Conservation (phyloP, 2,329 filamentous ascomycete genomes). For the Colletotrichum incanum region DNA sequence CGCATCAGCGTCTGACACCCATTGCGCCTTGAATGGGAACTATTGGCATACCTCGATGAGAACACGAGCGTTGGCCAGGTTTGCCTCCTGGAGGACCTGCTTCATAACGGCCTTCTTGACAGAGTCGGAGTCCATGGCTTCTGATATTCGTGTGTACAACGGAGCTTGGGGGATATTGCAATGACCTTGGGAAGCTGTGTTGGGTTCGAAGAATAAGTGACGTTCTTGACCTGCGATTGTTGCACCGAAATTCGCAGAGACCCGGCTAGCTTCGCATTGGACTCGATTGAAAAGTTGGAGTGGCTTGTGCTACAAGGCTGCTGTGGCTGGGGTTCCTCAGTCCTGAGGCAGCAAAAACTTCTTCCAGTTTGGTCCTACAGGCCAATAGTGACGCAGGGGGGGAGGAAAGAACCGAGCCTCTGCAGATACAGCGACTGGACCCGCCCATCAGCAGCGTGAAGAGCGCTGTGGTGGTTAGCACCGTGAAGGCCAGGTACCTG, state of each 20-base stretch:
- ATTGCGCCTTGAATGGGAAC: conserved; percentile 12
- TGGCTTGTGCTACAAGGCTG: conserved; percentile 33
- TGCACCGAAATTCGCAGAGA: conserved; percentile 19
- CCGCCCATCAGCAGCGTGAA: conserved; percentile 7
- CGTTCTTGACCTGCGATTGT: conserved; percentile 11
- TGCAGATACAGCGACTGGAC: conserved; percentile 3
- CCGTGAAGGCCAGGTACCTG: conserved; percentile 12
- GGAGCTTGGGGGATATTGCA: conserved; percentile 38
- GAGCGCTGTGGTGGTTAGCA: conserved; percentile 11
- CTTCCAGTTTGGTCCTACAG: conserved; percentile 9
- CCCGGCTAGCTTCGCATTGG: conserved; percentile 25
- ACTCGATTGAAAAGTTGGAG: conserved; percentile 31
- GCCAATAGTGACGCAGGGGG: conserved; percentile 8
- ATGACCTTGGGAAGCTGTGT: not conserved
- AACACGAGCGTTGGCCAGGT: conserved; percentile 77
- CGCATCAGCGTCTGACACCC: not conserved
- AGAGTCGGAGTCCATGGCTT: conserved; percentile 70
- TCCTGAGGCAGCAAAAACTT: conserved; percentile 23
- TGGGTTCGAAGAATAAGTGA: conserved; percentile 1
- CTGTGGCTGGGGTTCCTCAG: conserved; percentile 19
- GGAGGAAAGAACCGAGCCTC: conserved; percentile 7
- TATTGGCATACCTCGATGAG: conserved; percentile 75
- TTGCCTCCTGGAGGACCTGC: conserved; percentile 76
- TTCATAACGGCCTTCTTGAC: conserved; percentile 76
- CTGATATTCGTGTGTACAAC: conserved; percentile 41